Conservation (phyloP, 306 rosid genomes). For the Castanea mollissima region DNA sequence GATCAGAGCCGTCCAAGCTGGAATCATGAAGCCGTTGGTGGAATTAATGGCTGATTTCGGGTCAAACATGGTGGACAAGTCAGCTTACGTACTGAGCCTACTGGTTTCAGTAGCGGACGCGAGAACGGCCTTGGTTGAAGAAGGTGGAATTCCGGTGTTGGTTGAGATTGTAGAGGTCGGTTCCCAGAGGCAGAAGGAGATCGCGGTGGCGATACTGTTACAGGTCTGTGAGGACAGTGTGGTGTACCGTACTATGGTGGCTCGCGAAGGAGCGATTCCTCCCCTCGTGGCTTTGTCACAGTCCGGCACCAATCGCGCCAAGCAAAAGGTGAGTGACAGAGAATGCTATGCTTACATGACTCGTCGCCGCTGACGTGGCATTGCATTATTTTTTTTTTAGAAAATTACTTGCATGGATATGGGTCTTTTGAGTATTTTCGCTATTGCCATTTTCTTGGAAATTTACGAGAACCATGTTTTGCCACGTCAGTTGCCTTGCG, state of each 20-base stretch:
- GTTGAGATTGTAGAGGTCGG: slow-evolving; percentile 93
- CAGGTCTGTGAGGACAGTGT: slow-evolving; percentile 78
- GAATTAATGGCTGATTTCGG: slow-evolving; percentile 92
- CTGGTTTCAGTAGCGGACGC: slow-evolving; percentile 73
- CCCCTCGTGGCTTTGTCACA: slow-evolving; percentile 87
- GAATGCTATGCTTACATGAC: too few species aligned
- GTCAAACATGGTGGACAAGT: slow-evolving; percentile 91
- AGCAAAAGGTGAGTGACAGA: slow-evolving; percentile 80
- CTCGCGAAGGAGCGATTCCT: slow-evolving; percentile 97
- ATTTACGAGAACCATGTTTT: background rate
- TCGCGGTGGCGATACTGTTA: slow-evolving; percentile 62
- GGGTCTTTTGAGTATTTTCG: background rate
- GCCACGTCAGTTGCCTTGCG: slow-evolving; percentile 22
- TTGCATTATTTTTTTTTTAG: background rate
- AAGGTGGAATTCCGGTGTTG: slow-evolving; percentile 88
- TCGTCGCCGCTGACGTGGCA: slow-evolving; percentile 40
- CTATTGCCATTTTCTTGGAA: background rate
- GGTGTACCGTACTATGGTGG: slow-evolving; percentile 68
- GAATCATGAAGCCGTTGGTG: slow-evolving; percentile 82
- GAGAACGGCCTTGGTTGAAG: slow-evolving; percentile 69
- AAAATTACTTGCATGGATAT: slow-evolving; percentile 6
- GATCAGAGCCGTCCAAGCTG: slow-evolving; percentile 70
- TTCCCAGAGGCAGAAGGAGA: slow-evolving; percentile 84
- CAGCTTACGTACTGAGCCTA: slow-evolving; percentile 81
- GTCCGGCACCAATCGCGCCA: slow-evolving; percentile 95